Evolutionary conservation across 768 basidiomycete species (phyloP).

Genomic region (Xerocomellus dryophilus): DNA sequence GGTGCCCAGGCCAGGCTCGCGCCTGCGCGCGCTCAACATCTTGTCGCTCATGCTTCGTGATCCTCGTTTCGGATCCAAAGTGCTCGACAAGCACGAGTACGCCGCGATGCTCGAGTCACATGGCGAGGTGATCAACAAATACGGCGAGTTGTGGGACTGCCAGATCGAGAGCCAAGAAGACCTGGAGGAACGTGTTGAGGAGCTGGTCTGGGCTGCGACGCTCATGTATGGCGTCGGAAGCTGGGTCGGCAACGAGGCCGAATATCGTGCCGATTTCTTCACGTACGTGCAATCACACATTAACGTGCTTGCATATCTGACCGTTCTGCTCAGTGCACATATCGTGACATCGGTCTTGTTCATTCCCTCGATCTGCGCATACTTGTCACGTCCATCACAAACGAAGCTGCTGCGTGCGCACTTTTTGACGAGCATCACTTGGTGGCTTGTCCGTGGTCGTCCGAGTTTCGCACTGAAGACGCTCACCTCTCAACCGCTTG

Average conservation of each 20-base stretch:
- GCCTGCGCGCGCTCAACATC: slow-evolving; percentile 48
- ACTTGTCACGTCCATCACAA: slow-evolving; percentile 56
- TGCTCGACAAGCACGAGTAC: slow-evolving; percentile 35
- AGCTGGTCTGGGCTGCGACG: slow-evolving; percentile 54
- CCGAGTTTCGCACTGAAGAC: slow-evolving; percentile 45
- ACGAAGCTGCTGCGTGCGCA: slow-evolving; percentile 56
- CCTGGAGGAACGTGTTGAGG: slow-evolving; percentile 54
- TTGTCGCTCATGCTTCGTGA: slow-evolving; percentile 56
- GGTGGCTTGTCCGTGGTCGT: slow-evolving; percentile 59
- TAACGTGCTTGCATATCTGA: slow-evolving; percentile 1
- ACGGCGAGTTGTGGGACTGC: slow-evolving; percentile 48
- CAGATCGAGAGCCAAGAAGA: slow-evolving; percentile 36
- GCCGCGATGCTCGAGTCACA: slow-evolving; percentile 35
- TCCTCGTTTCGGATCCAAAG: slow-evolving; percentile 30
- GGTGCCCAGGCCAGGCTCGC: slow-evolving; percentile 30
- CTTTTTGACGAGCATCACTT: slow-evolving; percentile 48
- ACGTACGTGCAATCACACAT: slow-evolving; percentile 40
- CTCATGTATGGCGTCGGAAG: slow-evolving; percentile 63
- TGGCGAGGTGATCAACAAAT: slow-evolving; percentile 40
- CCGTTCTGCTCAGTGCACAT: slow-evolving; percentile 50
- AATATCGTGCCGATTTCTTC: slow-evolving; percentile 67
- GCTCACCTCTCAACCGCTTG: slow-evolving; percentile 42
- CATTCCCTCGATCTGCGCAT: slow-evolving; percentile 48
- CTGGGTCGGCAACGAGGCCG: slow-evolving; percentile 35
- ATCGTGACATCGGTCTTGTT: slow-evolving; percentile 67